phyloP scores from a whole-genome alignment of 2,329 filamentous ascomycete genomes.

The Helotiales sp. region DNA sequence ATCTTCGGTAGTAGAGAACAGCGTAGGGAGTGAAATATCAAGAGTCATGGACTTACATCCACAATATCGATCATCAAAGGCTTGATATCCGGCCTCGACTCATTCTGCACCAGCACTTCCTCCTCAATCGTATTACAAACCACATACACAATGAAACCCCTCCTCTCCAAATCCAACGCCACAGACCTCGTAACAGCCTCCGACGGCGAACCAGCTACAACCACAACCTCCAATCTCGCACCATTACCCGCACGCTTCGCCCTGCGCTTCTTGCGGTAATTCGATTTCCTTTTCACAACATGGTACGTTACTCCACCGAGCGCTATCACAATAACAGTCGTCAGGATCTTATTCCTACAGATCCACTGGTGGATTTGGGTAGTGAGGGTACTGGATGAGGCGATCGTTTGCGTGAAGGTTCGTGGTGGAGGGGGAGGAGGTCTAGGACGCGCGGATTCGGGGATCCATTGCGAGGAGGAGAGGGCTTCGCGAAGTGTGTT shows the following conservation, averaged over 20 bases:
- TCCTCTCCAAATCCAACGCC: slow-evolving; percentile 83
- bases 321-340: slow-evolving; percentile 72
- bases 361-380: slow-evolving; percentile 74
- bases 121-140: slow-evolving; percentile 87
- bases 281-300: slow-evolving; percentile 58
- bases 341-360: slow-evolving; percentile 71
- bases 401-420: slow-evolving; percentile 42
- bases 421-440: slow-evolving; percentile 51
- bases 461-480: slow-evolving; percentile 73
- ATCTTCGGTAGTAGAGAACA: not conserved
- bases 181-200: slow-evolving; percentile 84
- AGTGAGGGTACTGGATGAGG: slow-evolving; percentile 43
- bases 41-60: slow-evolving; percentile 61
- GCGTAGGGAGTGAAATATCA: not conserved
- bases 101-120: slow-evolving; percentile 75
- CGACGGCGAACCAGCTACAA: slow-evolving; percentile 86
- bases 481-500: slow-evolving; percentile 71
- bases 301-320: slow-evolving; percentile 66
- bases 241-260: slow-evolving; percentile 83
- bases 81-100: slow-evolving; percentile 81
- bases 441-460: slow-evolving; percentile 66
- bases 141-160: slow-evolving; percentile 92
- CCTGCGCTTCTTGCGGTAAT: slow-evolving; percentile 64
- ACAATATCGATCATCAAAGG: slow-evolving; percentile 83
- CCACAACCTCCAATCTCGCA: slow-evolving; percentile 82